Percentiles rank a stretch among this genome's conserved stretches.
Conservation (phyloP, 176 grass and related monocot species). For the Rhynchospora tenuis region DNA sequence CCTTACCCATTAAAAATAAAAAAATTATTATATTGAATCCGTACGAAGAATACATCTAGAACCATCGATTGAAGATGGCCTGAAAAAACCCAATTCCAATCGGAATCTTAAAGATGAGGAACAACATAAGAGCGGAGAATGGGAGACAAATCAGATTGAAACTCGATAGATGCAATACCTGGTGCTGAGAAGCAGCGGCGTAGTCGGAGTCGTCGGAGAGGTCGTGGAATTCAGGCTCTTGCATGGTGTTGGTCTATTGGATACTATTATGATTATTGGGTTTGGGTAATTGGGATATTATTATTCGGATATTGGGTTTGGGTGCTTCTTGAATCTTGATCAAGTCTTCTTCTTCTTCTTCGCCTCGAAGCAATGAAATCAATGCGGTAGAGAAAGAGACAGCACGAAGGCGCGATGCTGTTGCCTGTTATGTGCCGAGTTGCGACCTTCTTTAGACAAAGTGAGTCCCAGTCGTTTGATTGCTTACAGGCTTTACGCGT, state of each 20-base stretch:
- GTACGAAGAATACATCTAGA: not conserved
- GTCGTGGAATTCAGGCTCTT: conserved; percentile 66
- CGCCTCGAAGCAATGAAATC: not conserved
- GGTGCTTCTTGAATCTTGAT: no score
- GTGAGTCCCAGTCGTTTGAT: no score
- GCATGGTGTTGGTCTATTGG: no score
- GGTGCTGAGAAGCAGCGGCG: conserved; percentile 58
- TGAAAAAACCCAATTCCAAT: not conserved
- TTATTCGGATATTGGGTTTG: no score
- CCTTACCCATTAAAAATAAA: not conserved
- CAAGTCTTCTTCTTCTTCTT: not conserved
- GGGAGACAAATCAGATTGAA: not conserved
- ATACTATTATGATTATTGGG: no score
- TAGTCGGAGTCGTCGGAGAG: conserved; percentile 97
- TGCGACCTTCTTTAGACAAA: no score
- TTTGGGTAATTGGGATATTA: no score
- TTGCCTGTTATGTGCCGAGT: not conserved
- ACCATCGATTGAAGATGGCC: not conserved
- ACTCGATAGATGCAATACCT: conserved; percentile 8
- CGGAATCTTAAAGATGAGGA: no score
- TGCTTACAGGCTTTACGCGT: no score
- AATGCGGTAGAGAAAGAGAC: no score
- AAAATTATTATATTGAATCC: not conserved
- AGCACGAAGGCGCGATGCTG: no score
- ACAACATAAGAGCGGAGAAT: not conserved